Conservation (phyloP, 2,329 filamentous ascomycete species). For the Botryosphaeria dothidea region DNA sequence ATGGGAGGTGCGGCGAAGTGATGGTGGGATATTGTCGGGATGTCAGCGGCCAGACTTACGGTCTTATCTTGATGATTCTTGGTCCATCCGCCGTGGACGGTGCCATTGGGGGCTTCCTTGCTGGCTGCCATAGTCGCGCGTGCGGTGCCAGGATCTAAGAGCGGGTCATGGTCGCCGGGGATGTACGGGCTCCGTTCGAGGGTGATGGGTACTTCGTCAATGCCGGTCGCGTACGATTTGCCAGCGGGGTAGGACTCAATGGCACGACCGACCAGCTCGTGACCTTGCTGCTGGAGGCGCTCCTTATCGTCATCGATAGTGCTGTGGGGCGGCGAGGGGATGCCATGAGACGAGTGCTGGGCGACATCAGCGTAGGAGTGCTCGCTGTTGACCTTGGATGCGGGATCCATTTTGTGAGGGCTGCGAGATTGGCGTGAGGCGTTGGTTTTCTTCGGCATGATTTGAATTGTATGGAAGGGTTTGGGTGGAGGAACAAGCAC, state of each 20-base stretch:
- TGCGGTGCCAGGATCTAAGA: conserved; percentile 15
- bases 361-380: conserved; percentile 13
- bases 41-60: not conserved
- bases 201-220: conserved; percentile 7
- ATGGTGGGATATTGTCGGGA: not conserved
- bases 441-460: conserved; percentile 10
- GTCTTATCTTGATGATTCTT: conserved; percentile 42
- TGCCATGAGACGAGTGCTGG: not conserved
- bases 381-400: not conserved
- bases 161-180: not conserved
- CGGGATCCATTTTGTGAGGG: not conserved
- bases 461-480: not conserved
- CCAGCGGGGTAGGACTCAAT: not conserved
- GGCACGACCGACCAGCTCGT: conserved; percentile 8
- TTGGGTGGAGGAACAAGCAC: not conserved
- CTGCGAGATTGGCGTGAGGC: not conserved
- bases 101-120: conserved; percentile 44
- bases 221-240: conserved; percentile 12
- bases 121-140: conserved; percentile 28
- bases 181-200: conserved; percentile 13
- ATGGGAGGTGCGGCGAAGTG: not conserved
- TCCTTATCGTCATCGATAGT: conserved; percentile 4
- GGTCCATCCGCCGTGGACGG: conserved; percentile 40
- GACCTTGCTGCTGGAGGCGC: conserved; percentile 3
- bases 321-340: conserved; percentile 3